Evolutionary conservation across 2,329 filamentous ascomycete species (phyloP).

Genomic region (Colletotrichum orchidophilum): DNA sequence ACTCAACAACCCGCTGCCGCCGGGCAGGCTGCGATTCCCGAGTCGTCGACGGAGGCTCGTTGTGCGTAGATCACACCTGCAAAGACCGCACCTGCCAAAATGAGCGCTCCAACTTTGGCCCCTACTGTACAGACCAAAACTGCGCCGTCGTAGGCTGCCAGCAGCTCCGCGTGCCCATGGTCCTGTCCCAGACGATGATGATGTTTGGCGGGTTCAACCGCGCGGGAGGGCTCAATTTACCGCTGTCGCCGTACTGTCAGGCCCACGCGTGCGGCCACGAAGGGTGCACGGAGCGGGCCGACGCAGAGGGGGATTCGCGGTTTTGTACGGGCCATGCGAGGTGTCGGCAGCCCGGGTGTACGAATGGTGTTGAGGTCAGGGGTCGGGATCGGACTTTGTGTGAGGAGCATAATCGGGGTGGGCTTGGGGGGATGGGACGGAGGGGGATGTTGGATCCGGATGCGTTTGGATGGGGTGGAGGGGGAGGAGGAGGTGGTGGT

Average conservation of each 20-base stretch:
- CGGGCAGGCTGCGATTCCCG: slow-evolving; percentile 18
- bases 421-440: neutral
- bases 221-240: neutral
- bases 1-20: slow-evolving; percentile 17
- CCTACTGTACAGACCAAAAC: slow-evolving; percentile 39
- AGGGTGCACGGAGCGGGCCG: slow-evolving; percentile 7
- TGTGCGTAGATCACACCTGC: slow-evolving; percentile 39
- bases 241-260: slow-evolving; percentile 23
- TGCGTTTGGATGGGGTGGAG: slow-evolving; percentile 3
- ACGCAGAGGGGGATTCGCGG: neutral
- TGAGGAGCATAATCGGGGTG: slow-evolving; percentile 16
- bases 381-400: slow-evolving; percentile 20
- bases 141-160: slow-evolving; percentile 37
- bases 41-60: slow-evolving; percentile 18
- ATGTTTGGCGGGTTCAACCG: neutral
- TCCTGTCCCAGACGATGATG: neutral
- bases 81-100: slow-evolving; percentile 35
- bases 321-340: slow-evolving; percentile 23
- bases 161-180: slow-evolving; percentile 12
- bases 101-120: slow-evolving; percentile 13
- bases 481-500: neutral
- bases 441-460: slow-evolving; percentile 1
- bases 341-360: slow-evolving; percentile 22
- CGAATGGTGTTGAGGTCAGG: slow-evolving; percentile 4
- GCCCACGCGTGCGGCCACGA: slow-evolving; percentile 26